phyloP scores from a whole-genome alignment of 2,329 filamentous ascomycete genomes.

The Aspergillus latus region DNA sequence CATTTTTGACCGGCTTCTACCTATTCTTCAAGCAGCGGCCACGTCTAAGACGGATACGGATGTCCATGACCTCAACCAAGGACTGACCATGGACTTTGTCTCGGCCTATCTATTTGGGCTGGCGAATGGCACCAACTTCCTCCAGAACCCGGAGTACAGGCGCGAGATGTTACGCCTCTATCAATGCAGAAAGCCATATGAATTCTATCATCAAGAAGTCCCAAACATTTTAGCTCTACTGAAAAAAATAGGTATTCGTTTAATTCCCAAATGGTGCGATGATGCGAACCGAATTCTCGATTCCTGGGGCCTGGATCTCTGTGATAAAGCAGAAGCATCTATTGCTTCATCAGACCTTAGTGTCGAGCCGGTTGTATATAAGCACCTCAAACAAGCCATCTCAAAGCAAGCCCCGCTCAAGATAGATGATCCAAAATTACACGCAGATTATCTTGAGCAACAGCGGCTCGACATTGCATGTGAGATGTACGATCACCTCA shows the following conservation, averaged over 20 bases:
- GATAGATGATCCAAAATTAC: constrained; percentile 43
- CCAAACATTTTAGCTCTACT: constrained; percentile 59
- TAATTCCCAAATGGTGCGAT: constrained; percentile 68
- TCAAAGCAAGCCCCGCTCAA: constrained; percentile 38
- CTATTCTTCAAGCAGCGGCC: constrained; percentile 46
- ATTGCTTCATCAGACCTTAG: constrained; percentile 37
- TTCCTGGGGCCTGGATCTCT: constrained; percentile 62
- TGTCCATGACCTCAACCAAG: constrained; percentile 65
- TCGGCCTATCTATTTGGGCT: constrained; percentile 73
- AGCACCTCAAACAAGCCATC: constrained; percentile 54
- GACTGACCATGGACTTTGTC: constrained; percentile 75
- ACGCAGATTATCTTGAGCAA: constrained; percentile 45
- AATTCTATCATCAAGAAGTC: constrained; percentile 74
- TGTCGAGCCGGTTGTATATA: constrained; percentile 46
- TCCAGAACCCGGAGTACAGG: constrained; percentile 57
- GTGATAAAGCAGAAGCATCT: constrained; percentile 53
- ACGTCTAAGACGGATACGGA: constrained; percentile 49
- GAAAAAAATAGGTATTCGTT: constrained; percentile 54
- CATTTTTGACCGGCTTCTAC: constrained; percentile 62
- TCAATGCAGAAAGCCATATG: constrained; percentile 64
- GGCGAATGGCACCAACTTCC: constrained; percentile 61
- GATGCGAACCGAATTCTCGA: constrained; percentile 68
- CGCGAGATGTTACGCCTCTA: constrained; percentile 68
- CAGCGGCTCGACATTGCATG: constrained; percentile 61
- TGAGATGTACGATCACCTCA: constrained; percentile 73